Conservation (phyloP, 2,329 filamentous ascomycete species). For the Neonectria ditissima region DNA sequence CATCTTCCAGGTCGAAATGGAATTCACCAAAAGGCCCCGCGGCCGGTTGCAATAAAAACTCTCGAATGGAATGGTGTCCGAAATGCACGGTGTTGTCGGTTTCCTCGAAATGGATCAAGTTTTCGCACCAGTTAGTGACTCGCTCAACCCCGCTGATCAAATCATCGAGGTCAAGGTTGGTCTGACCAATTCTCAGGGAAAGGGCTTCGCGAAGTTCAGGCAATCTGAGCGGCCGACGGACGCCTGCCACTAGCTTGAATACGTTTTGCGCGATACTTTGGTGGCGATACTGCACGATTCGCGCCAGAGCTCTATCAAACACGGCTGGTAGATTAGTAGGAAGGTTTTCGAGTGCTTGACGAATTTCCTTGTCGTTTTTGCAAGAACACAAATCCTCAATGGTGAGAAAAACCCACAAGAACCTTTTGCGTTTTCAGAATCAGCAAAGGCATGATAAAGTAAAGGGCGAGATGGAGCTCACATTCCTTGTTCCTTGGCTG, state of each 20-base stretch:
- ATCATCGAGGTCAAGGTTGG: not conserved
- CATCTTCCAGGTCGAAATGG: not conserved
- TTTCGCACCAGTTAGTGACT: slow-evolving; percentile 24
- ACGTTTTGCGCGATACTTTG: slow-evolving; percentile 1
- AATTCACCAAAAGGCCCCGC: not conserved
- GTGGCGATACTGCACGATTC: slow-evolving; percentile 8
- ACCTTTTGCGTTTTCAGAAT: slow-evolving; percentile 13
- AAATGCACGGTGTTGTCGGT: slow-evolving; percentile 29
- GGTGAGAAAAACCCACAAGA: slow-evolving; percentile 27
- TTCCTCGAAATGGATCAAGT: slow-evolving; percentile 23
- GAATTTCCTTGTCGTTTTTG: slow-evolving; percentile 24
- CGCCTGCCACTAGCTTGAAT: slow-evolving; percentile 14
- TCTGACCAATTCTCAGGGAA: slow-evolving; percentile 19
- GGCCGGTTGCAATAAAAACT: slow-evolving; percentile 1
- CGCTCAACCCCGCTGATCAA: slow-evolving; percentile 13
- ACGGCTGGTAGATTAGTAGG: slow-evolving; percentile 22
- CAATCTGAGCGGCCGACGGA: slow-evolving; percentile 5
- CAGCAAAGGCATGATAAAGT: too few species aligned
- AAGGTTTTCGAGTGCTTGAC: slow-evolving; percentile 7
- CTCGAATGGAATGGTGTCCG: slow-evolving; percentile 31
- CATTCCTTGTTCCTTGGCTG: slow-evolving; percentile 29
- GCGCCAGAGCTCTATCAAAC: slow-evolving; percentile 21
- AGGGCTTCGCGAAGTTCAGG: slow-evolving; percentile 28
- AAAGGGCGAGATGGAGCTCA: not conserved
- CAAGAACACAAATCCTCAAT: slow-evolving; percentile 32